phyloP scores from a whole-genome alignment of 306 rosid genomes.

The Cucumis cinereus region DNA sequence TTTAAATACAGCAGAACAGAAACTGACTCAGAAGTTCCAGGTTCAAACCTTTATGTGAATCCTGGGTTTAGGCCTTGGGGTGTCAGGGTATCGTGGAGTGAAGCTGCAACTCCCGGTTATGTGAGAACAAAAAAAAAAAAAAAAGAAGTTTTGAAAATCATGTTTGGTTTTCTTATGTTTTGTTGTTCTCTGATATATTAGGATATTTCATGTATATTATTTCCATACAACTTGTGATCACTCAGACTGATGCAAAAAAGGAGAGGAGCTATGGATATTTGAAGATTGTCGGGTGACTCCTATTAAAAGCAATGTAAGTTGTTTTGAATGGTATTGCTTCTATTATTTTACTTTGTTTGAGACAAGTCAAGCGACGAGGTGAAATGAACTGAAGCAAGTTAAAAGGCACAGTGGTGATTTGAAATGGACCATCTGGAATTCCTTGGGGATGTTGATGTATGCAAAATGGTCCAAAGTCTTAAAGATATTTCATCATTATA shows the following conservation, averaged over 20 bases:
- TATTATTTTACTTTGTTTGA: neutral
- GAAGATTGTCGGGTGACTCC: neutral
- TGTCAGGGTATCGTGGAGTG: too few species aligned
- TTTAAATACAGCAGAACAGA: neutral
- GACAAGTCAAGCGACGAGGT: neutral
- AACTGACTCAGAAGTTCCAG: too few species aligned
- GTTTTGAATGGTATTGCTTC: neutral
- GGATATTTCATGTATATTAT: neutral
- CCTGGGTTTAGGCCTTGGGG: too few species aligned
- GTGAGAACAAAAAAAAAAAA: neutral
- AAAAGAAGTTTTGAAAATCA: neutral
- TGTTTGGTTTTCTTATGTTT: neutral
- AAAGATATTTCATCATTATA: neutral
- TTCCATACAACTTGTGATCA: neutral
- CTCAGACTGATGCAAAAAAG: neutral
- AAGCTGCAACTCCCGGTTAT: too few species aligned
- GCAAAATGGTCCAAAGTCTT: neutral
- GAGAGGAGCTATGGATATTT: neutral
- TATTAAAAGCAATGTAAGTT: neutral
- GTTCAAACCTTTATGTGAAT: too few species aligned
- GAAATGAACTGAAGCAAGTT: neutral
- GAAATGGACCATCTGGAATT: slow-evolving; percentile 5
- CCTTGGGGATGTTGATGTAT: slow-evolving; percentile 6
- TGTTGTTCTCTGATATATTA: neutral
- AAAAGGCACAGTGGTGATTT: neutral